These are phyloP conservation scores for Clarireedia hainanense DNA, from an alignment of 2,329 filamentous ascomycete genomes.

Conservation along the genomic window DNA sequence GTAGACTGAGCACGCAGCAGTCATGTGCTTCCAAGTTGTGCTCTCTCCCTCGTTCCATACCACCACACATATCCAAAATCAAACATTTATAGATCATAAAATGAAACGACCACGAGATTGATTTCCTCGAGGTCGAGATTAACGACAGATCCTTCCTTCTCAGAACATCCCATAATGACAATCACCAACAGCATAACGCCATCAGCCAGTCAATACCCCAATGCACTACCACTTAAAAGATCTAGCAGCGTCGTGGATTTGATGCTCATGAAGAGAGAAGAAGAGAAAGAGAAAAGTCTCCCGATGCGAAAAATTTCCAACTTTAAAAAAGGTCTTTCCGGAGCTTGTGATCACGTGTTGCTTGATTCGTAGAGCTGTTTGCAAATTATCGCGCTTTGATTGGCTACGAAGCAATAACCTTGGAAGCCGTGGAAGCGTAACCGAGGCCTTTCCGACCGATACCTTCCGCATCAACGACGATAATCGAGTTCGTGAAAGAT, in stretches of 20 bases:
- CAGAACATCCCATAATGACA: conserved; percentile 25
- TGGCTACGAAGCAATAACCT: conserved; percentile 2
- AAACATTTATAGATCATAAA: conserved; percentile 31
- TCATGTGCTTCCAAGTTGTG: background rate
- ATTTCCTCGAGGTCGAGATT: conserved; percentile 31
- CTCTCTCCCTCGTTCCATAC: background rate
- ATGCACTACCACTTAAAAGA: conserved; percentile 22
- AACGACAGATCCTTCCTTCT: conserved; percentile 33
- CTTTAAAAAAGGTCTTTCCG: background rate
- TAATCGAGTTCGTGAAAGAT: conserved; percentile 6
- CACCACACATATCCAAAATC: background rate
- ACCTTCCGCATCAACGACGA: conserved; percentile 21
- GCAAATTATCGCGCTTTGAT: conserved; percentile 13
- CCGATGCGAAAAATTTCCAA: conserved; percentile 6
- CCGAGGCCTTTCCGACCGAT: conserved; percentile 16
- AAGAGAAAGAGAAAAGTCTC: conserved; percentile 9
- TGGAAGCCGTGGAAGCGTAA: conserved; percentile 8
- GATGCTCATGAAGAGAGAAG: conserved; percentile 26
- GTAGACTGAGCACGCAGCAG: background rate
- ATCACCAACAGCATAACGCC: conserved; percentile 28
- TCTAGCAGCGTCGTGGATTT: conserved; percentile 27
- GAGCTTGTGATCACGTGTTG: conserved; percentile 8
- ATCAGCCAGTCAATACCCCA: conserved; percentile 19
- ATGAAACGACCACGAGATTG: conserved; percentile 33
- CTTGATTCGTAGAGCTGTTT: background rate